Conservation (phyloP, 495 filamentous ascomycete genomes). For the Ramalina intermedia region DNA sequence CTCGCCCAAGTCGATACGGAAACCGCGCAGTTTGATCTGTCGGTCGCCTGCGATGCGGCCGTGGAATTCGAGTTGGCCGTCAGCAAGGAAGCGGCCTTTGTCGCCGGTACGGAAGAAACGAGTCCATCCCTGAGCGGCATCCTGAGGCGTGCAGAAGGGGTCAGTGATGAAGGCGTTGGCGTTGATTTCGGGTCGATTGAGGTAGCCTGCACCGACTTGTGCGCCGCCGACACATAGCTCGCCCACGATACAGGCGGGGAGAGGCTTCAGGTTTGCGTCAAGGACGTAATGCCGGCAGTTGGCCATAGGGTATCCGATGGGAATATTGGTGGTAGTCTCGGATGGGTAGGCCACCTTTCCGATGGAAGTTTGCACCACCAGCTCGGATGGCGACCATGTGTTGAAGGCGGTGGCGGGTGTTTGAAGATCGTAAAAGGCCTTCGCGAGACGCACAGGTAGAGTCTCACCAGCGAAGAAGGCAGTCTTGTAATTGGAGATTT, state of each 20-base stretch:
- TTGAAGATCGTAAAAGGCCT: constrained; percentile 13
- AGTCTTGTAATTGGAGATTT: constrained; percentile 7
- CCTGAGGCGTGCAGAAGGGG: constrained; percentile 14
- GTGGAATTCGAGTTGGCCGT: constrained; percentile 64
- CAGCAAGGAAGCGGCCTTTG: constrained; percentile 50
- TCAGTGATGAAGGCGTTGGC: constrained; percentile 50
- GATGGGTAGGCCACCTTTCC: constrained; percentile 4
- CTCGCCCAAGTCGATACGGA: constrained; percentile 66
- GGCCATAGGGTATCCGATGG: constrained; percentile 20
- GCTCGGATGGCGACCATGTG: constrained; percentile 15
- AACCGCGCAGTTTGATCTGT: constrained; percentile 71
- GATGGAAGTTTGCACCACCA: constrained; percentile 16
- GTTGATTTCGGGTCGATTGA: constrained; percentile 71
- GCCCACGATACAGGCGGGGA: constrained; percentile 52
- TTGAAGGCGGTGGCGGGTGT: constrained; percentile 14
- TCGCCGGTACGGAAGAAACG: constrained; percentile 76
- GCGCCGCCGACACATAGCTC: constrained; percentile 73
- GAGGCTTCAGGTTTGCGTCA: constrained; percentile 23
- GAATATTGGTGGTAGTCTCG: constrained; percentile 6
- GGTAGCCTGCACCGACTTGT: constrained; percentile 66
- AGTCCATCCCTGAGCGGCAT: constrained; percentile 24
- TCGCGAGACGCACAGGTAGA: constrained; percentile 14
- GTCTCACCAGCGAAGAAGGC: constrained; percentile 16
- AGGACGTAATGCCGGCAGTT: constrained; percentile 32
- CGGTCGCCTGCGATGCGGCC: constrained; percentile 61